Percentiles rank a stretch among this genome's conserved stretches.
These are phyloP conservation scores for Heritiera fomes DNA, from an alignment of 345 rosid genomes.

Conservation along the genomic window DNA sequence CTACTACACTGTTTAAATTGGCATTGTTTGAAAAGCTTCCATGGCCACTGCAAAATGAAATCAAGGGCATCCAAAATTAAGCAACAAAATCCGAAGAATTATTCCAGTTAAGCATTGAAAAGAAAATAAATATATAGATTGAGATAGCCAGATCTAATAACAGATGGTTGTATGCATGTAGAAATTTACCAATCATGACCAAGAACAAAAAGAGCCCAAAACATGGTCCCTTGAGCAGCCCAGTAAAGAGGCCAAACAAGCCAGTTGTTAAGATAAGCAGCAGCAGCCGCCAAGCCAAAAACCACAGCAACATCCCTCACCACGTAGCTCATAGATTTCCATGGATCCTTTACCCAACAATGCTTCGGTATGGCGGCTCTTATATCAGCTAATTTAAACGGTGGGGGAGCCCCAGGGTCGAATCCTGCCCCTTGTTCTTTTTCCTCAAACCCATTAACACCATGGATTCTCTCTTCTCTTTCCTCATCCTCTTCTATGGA, in stretches of 20 bases:
- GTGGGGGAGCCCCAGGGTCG: slow-evolving; percentile 61
- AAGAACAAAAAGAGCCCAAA: slow-evolving; percentile 96
- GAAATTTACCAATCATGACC: slow-evolving; percentile 88
- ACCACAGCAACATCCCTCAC: slow-evolving; percentile 69
- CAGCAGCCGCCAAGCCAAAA: slow-evolving; percentile 72
- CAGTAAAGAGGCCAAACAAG: slow-evolving; percentile 90
- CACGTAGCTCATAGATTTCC: slow-evolving; percentile 80
- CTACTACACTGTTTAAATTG: slow-evolving; percentile 71
- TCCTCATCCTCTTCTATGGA: slow-evolving; percentile 28
- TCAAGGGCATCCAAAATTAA: slow-evolving; percentile 2
- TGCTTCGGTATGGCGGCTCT: slow-evolving; percentile 86
- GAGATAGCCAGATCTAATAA: neutral
- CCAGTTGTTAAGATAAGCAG: slow-evolving; percentile 66
- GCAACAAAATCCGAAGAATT: slow-evolving; percentile 9
- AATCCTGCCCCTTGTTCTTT: slow-evolving; percentile 33
- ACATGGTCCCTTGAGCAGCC: slow-evolving; percentile 92
- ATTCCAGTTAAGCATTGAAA: neutral
- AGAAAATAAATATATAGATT: neutral
- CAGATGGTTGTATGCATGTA: neutral
- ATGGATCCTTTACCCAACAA: slow-evolving; percentile 88
- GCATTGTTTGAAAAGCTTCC: slow-evolving; percentile 84
- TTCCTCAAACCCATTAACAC: slow-evolving; percentile 7
- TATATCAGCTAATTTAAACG: slow-evolving; percentile 69
- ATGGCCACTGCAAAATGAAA: slow-evolving; percentile 63
- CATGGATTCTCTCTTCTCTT: slow-evolving; percentile 23